Base-by-base conservation (phyloP, 148 eudicot genomes). In the Amaranthus palmeri region DNA sequence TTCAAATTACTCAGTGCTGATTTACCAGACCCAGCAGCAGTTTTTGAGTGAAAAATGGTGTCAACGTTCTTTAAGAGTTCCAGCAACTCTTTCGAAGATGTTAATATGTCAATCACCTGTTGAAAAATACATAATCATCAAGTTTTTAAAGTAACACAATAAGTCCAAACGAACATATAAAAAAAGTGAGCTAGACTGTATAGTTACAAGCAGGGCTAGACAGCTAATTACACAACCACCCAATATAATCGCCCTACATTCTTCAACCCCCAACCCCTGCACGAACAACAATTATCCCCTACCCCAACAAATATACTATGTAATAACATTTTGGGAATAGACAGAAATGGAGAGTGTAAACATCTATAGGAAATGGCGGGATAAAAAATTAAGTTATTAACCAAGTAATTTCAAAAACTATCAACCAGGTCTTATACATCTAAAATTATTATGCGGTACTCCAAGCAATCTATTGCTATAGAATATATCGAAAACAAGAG, bases 51-150 rank as follows among this genome's bases (percentile, higher is more conserved):
- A 77, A 81, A 91, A 68, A 77, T 87, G 48, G 76, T 81, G 78
- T 93, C 92, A 41, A 84, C 87, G 71, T 87, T 87, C 81, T 85
- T 90, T 74, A 91, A 71, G 62, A 91, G 88, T 42, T 87, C 85
- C 70, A 79, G 80, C 59, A 93, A 82, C 83, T 91, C 97, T 54
- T 61, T 70, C 14, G 92, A 86, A 50, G 91, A 86, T 41, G 96
- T 86, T 75, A 93, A 81, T 74, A 88, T 79, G 77, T 80, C 84
- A 18, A 86, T 76, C 54, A 93, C 86, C 98, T 93, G 92, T 76
- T 68, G 12, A 58, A 72, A 80, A 61, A 67, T 62, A 69, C 47
- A 68, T 2, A 71, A 41, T 63, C 67, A 67, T 65, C 17, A 41
- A 45, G 72, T 42, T 43, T 14, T 42, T 59, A 57, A 41, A 48